Evolutionary conservation across 176 grass and related monocot species (phyloP).

Genomic region (Bolboschoenus planiculmis): DNA sequence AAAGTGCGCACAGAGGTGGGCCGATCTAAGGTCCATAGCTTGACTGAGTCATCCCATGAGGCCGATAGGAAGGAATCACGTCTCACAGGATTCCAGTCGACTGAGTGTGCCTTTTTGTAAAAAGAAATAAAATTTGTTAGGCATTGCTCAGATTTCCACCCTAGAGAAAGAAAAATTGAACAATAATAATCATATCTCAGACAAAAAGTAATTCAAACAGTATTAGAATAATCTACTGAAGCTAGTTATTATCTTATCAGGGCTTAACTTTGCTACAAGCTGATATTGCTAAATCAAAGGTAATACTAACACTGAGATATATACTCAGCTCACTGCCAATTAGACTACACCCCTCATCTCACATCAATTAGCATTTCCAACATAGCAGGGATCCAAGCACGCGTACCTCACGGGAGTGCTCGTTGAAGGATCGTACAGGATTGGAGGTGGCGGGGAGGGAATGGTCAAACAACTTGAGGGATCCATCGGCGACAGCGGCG

Average conservation of each 20-base stretch:
- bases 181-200: neutral
- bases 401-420: conserved; percentile 79
- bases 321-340: too few relatives aligned
- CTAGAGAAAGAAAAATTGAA: neutral
- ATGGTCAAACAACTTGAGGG: conserved; percentile 66
- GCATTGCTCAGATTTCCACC: too few relatives aligned
- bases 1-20: conserved; percentile 66
- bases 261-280: too few relatives aligned
- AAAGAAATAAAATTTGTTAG: neutral
- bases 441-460: conserved; percentile 51
- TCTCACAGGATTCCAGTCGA: conserved; percentile 82
- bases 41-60: conserved; percentile 82
- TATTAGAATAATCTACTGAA: too few relatives aligned
- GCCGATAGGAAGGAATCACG: conserved; percentile 70
- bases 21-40: conserved; percentile 82
- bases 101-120: conserved; percentile 3
- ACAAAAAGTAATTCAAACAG: too few relatives aligned
- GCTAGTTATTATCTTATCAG: too few relatives aligned
- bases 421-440: conserved; percentile 65
- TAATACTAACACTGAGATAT: too few relatives aligned
- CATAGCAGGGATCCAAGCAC: too few relatives aligned
- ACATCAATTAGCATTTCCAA: too few relatives aligned
- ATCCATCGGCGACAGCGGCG: conserved; percentile 59
- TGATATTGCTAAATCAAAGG: too few relatives aligned
- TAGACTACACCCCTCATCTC: too few relatives aligned